Percentiles rank a stretch among this genome's conserved stretches.
Conservation (phyloP, 768 basidiomycete species). For the Cytidiella melzeri region DNA sequence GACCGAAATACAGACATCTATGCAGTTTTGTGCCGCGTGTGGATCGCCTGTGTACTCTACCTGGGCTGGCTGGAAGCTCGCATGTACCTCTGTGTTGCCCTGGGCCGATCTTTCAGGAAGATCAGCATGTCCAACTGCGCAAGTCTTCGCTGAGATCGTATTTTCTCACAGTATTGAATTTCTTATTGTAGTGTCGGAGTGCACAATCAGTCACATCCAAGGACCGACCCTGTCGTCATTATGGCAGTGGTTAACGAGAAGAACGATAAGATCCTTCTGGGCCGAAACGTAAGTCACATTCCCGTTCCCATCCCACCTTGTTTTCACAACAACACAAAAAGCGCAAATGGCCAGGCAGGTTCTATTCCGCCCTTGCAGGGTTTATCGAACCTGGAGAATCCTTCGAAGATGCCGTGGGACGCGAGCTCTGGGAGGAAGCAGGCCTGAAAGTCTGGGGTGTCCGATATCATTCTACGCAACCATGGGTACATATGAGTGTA, state of each 20-base stretch:
- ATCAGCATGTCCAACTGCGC: conserved; percentile 71
- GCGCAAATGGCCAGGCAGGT: conserved; percentile 47
- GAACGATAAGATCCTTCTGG: conserved; percentile 80
- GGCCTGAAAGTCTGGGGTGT: conserved; percentile 85
- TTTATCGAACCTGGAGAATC: conserved; percentile 94
- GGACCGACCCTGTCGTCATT: conserved; percentile 88
- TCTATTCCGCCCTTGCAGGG: conserved; percentile 87
- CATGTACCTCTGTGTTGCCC: conserved; percentile 69
- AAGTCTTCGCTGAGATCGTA: conserved; percentile 23
- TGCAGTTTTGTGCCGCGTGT: conserved; percentile 87
- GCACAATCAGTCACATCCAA: conserved; percentile 80
- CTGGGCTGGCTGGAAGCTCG: conserved; percentile 96
- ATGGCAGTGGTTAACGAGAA: conserved; percentile 79
- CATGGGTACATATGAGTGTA: conserved; percentile 54
- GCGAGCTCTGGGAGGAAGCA: conserved; percentile 96
- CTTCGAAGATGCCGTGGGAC: conserved; percentile 87
- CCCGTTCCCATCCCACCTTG: neutral
- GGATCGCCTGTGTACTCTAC: conserved; percentile 74
- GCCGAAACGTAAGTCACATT: conserved; percentile 62
- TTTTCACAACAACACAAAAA: conserved; percentile 20
- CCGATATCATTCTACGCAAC: conserved; percentile 80
- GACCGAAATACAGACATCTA: conserved; percentile 1
- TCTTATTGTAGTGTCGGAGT: conserved; percentile 57
- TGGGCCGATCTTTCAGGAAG: conserved; percentile 61
- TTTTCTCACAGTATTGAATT: conserved; percentile 5